Evolutionary conservation across 805 yeast genomes (phyloP).

Genomic region (Starmera dryadoides): DNA sequence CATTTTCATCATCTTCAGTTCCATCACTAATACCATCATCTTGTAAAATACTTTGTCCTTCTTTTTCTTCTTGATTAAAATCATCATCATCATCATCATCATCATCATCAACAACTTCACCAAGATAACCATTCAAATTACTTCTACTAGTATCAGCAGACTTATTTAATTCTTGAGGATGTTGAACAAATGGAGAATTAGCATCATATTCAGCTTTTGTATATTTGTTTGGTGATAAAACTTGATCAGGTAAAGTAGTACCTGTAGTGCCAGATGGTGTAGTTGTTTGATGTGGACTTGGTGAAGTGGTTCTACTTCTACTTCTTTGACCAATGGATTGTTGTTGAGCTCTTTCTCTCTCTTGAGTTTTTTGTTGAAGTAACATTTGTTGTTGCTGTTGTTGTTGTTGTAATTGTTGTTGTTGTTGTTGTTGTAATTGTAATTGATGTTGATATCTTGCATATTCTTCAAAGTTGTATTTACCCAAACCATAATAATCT

Average conservation of each 20-base stretch:
- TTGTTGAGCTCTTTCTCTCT: neutral
- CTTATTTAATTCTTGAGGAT: neutral
- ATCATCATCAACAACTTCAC: neutral
- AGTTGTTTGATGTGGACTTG: neutral
- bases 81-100: conserved; percentile 5
- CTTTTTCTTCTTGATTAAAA: conserved; percentile 14
- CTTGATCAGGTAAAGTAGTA: neutral
- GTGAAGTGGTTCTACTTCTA: conserved; percentile 1
- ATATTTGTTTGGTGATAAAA: conserved; percentile 3
- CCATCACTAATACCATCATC: neutral
- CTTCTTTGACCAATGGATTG: neutral
- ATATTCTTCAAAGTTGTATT: conserved; percentile 50
- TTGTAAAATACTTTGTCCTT: too few species aligned
- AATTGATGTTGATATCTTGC: conserved; percentile 37
- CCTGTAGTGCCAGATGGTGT: neutral
- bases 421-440: conserved; percentile 33
- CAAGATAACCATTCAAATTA: conserved; percentile 2
- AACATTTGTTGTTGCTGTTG: conserved; percentile 9
- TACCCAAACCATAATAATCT: conserved; percentile 38
- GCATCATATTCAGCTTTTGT: conserved; percentile 11
- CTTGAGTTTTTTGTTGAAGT: conserved; percentile 2
- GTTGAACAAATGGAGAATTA: conserved; percentile 13
- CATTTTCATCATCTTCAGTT: conserved; percentile 1
- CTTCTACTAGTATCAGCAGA: neutral
- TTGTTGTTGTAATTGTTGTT: conserved; percentile 19